These are phyloP conservation scores for Trametes polyzona DNA, from an alignment of 1,284 basidiomycete species.

Conservation along the genomic window DNA sequence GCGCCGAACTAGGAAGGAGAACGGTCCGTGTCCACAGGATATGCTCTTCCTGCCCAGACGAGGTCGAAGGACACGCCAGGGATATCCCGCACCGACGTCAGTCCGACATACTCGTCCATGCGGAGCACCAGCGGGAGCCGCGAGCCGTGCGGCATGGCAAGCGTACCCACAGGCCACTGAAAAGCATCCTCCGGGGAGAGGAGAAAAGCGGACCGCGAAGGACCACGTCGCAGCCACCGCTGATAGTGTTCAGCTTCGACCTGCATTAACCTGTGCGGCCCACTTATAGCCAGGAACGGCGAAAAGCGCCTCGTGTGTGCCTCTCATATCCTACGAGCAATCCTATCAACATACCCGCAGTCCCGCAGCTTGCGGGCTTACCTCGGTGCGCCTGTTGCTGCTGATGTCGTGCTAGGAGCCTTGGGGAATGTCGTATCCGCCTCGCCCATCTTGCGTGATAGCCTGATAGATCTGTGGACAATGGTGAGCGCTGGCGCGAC, in stretches of 20 bases:
- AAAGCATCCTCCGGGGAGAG: neutral
- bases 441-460: neutral
- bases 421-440: constrained; percentile 7
- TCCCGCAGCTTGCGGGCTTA: neutral
- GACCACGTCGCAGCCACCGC: neutral
- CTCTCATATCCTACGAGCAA: constrained; percentile 2
- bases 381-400: neutral
- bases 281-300: constrained; percentile 7
- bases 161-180: neutral
- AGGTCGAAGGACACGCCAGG: neutral
- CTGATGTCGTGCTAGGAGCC: neutral
- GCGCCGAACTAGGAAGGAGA: constrained; percentile 1
- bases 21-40: constrained; percentile 2
- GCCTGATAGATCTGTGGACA: constrained; percentile 3
- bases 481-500: neutral
- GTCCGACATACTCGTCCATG: neutral
- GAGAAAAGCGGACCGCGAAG: neutral
- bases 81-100: neutral
- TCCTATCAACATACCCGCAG: neutral
- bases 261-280: neutral
- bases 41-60: neutral
- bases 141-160: neutral
- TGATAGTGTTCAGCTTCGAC: constrained; percentile 10
- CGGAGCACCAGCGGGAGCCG: neutral
- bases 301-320: neutral